Conservation (phyloP, 202 grass and related monocot species). For the Saccharum hybrid region DNA sequence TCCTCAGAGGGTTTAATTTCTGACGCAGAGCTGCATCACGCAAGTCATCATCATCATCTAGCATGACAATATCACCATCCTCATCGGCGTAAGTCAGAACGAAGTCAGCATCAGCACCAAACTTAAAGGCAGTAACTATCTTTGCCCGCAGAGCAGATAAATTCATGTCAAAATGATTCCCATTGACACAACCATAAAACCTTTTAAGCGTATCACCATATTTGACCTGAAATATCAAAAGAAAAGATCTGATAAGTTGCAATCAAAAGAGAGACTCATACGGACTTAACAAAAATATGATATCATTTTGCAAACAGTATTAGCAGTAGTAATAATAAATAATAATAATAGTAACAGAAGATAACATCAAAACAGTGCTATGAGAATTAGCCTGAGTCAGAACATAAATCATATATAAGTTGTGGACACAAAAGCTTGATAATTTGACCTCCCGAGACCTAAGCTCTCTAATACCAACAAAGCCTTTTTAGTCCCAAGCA, state of each 20-base stretch:
- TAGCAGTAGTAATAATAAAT: background rate
- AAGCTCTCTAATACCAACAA: background rate
- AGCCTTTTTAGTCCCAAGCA: background rate
- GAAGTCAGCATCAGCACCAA: conserved; percentile 55
- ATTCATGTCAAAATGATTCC: conserved; percentile 54
- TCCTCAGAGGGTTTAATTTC: conserved; percentile 81
- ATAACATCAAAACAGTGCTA: background rate
- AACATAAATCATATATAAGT: background rate
- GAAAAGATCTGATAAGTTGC: background rate
- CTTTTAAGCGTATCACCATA: conserved; percentile 77
- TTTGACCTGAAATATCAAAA: conserved; percentile 66
- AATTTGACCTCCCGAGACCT: background rate
- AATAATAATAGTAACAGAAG: background rate
- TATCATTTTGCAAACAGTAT: background rate
- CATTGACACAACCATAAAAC: conserved; percentile 59
- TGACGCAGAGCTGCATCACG: conserved; percentile 74
- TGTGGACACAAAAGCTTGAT: background rate
- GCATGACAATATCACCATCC: conserved; percentile 73
- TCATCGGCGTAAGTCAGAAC: conserved; percentile 72
- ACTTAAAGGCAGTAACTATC: conserved; percentile 67
- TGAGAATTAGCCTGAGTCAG: background rate
- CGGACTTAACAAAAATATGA: background rate
- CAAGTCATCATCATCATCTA: conserved; percentile 81
- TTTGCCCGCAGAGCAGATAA: conserved; percentile 59
- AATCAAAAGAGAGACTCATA: background rate